Conservation (phyloP, 495 filamentous ascomycete species). For the Halenospora varia region DNA sequence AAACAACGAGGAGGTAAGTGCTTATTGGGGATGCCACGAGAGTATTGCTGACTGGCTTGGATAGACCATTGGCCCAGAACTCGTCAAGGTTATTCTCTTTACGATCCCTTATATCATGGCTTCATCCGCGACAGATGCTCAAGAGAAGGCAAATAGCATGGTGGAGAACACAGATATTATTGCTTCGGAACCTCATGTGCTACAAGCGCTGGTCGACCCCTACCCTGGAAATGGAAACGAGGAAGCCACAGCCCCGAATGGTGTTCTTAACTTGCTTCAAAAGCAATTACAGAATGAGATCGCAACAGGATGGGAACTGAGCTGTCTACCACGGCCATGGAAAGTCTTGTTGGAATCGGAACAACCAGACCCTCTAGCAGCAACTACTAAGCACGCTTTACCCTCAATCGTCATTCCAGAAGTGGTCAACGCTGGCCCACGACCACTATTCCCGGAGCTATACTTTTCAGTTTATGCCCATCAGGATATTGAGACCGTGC, state of each 20-base stretch:
- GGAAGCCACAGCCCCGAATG: slow-evolving; percentile 51
- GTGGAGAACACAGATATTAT: slow-evolving; percentile 92
- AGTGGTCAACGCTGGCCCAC: slow-evolving; percentile 66
- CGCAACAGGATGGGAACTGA: slow-evolving; percentile 63
- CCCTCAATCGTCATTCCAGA: slow-evolving; percentile 71
- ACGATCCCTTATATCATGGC: slow-evolving; percentile 89
- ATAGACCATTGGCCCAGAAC: slow-evolving; percentile 72
- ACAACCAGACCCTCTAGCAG: slow-evolving; percentile 49
- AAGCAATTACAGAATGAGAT: slow-evolving; percentile 75
- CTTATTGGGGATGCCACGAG: slow-evolving; percentile 28
- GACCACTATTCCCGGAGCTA: slow-evolving; percentile 82
- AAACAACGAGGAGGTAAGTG: slow-evolving; percentile 80
- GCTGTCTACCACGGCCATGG: slow-evolving; percentile 84
- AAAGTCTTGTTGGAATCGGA: slow-evolving; percentile 51
- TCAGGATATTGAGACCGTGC: slow-evolving; percentile 91
- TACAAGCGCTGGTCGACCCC: slow-evolving; percentile 80
- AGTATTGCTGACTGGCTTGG: slow-evolving; percentile 20
- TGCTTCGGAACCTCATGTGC: slow-evolving; percentile 72
- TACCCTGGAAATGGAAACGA: slow-evolving; percentile 59
- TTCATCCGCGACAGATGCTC: slow-evolving; percentile 58
- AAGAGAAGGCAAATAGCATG: slow-evolving; percentile 67
- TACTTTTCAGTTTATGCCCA: slow-evolving; percentile 88
- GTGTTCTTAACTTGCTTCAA: slow-evolving; percentile 80
- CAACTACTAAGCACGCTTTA: slow-evolving; percentile 66
- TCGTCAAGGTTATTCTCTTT: slow-evolving; percentile 92